Evolutionary conservation across 306 rosid genomes (phyloP).

Genomic region (Vachellia collinsii): DNA sequence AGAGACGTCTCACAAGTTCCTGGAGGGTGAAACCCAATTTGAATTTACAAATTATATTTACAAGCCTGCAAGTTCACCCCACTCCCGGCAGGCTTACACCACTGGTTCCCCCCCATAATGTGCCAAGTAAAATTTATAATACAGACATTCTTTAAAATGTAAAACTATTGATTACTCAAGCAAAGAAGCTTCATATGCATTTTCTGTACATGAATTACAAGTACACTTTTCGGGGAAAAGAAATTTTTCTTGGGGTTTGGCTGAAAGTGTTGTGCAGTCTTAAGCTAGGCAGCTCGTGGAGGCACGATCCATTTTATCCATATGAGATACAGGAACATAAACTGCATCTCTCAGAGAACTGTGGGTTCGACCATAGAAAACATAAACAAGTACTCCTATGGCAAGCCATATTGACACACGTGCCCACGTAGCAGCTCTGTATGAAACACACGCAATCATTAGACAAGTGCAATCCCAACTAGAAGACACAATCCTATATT

Average conservation of each 20-base stretch:
- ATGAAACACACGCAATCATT: constrained; percentile 26
- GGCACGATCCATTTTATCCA: constrained; percentile 45
- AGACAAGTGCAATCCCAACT: constrained; percentile 5
- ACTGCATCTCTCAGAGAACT: constrained; percentile 68
- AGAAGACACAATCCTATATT: not conserved
- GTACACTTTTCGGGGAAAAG: constrained; percentile 2
- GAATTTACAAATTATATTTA: constrained; percentile 17
- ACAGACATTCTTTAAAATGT: not conserved
- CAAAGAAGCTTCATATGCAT: constrained; percentile 25
- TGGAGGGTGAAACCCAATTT: not conserved
- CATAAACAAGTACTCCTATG: constrained; percentile 63
- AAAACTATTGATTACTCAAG: not conserved
- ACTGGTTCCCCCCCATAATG: not conserved
- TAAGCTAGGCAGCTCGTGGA: constrained; percentile 47
- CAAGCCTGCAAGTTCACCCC: constrained; percentile 1
- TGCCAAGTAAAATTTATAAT: not conserved
- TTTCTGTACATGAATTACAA: constrained; percentile 28
- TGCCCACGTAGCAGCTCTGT: constrained; percentile 72
- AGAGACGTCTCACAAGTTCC: not conserved
- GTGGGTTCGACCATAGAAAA: constrained; percentile 77
- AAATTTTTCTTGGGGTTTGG: not conserved
- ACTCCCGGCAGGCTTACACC: not conserved
- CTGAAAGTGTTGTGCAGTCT: not conserved
- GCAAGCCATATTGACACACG: constrained; percentile 86
- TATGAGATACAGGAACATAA: constrained; percentile 55